phyloP scores from a whole-genome alignment of 768 basidiomycete genomes.

The Leccinum rimulosum region DNA sequence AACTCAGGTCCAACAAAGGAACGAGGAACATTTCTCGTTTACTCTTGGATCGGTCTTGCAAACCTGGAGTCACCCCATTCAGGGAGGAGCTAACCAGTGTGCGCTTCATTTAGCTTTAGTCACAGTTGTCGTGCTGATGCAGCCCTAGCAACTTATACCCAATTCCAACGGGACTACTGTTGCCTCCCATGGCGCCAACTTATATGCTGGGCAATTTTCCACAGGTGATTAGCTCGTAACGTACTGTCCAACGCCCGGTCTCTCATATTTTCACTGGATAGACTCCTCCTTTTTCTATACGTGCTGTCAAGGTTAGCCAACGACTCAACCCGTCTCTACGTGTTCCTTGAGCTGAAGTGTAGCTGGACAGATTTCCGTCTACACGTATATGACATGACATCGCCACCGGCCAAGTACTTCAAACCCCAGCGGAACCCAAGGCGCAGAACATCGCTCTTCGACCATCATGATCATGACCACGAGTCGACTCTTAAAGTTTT shows the following conservation, averaged over 20 bases:
- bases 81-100: conserved; percentile 60
- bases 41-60: conserved; percentile 42
- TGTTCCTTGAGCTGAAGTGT: not conserved
- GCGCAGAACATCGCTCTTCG: conserved; percentile 16
- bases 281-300: conserved; percentile 94
- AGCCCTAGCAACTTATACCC: conserved; percentile 62
- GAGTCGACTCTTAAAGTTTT: conserved; percentile 46
- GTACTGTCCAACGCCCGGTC: not conserved
- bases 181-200: conserved; percentile 65
- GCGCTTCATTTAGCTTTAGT: conserved; percentile 22
- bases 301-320: conserved; percentile 67
- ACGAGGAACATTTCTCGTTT: conserved; percentile 47
- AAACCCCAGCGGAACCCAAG: conserved; percentile 13
- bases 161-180: conserved; percentile 82
- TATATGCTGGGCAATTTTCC: conserved; percentile 86
- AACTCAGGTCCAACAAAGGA: conserved; percentile 42
- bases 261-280: conserved; percentile 26
- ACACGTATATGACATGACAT: conserved; percentile 81
- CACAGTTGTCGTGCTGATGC: not conserved
- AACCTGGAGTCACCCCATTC: conserved; percentile 32
- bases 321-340: not conserved
- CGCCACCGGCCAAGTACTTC: conserved; percentile 36
- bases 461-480: conserved; percentile 40
- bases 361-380: conserved; percentile 71
- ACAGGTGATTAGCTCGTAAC: conserved; percentile 41